Evolutionary conservation across 202 grass and related monocot genomes (phyloP), one percentile per base, ranked within the genome.

Genomic region (Digitaria exilis): DNA sequence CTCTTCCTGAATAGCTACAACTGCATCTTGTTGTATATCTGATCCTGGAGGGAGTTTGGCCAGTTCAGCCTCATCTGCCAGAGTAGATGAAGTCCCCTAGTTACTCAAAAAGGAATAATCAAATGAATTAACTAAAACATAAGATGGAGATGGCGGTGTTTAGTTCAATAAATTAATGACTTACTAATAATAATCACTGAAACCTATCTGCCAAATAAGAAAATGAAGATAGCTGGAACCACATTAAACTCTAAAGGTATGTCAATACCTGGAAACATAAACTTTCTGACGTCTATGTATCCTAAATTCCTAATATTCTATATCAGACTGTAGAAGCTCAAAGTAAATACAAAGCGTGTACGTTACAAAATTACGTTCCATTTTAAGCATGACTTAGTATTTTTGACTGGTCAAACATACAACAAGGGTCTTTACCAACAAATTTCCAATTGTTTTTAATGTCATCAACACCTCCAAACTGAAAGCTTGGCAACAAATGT

Each of bases 401-500:
- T 65, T 34, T 80, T 85, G 29, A 30, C 12, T 67, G 12, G 21
- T 75, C 79, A 60, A 70, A 65, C 29, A 90, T 84, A 58, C 22
- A 75, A 8, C 75, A 76, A 71, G 31, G 59, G 55, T 63, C 39
- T 79, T 91, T 92, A 97, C 92, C 95, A 77, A 84, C 82, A 76
- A 9, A 78, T 75, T 94, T 97, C 92, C 95, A 95, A 49, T 97
- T 97, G 74, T 25, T 82, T 60, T 85, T 84, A 65, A 84, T 87
- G 84, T 97, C 95, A 57, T 95, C 92, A 82, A 97, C 92, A 82
- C 88, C 82, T 55, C 81, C 86, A 88, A 97, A 97, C 80, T 97
- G 92, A 91, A 88, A 97, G 67, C 92, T 91, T 82, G 92, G 95
- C 60, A 97, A 88, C 69, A 97, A 84, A 93, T 97, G 95, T 45